Percentiles rank a stretch among this genome's conserved stretches.
Conservation (phyloP, 495 filamentous ascomycete genomes). For the Xylaria longipes region DNA sequence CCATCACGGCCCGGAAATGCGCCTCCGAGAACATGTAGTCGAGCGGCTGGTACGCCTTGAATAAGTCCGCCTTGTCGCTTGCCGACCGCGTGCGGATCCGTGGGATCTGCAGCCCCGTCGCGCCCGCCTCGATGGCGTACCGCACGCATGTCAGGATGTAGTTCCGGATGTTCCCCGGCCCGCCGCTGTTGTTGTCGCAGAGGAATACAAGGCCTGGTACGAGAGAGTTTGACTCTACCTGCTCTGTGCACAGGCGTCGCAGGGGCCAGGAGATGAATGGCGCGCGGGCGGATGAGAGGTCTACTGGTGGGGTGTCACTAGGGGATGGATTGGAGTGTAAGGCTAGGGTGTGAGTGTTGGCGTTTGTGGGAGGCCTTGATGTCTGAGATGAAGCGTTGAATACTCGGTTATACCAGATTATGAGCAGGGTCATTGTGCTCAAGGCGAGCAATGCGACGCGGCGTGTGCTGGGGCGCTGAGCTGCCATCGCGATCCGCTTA, state of each 20-base stretch:
- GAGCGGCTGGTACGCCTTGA: constrained; percentile 40
- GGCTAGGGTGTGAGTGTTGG: not conserved
- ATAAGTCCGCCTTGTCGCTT: constrained; percentile 42
- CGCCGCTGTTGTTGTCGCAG: constrained; percentile 60
- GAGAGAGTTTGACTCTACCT: constrained; percentile 25
- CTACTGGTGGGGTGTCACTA: not conserved
- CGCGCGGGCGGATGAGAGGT: constrained; percentile 47
- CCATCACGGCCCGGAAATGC: constrained; percentile 48
- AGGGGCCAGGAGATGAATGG: constrained; percentile 57
- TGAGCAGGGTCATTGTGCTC: not conserved
- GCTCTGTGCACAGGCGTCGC: constrained; percentile 50
- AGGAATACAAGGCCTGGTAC: constrained; percentile 50
- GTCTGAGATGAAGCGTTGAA: not conserved
- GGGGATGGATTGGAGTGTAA: not conserved
- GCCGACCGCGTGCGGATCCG: constrained; percentile 45
- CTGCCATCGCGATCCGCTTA: not conserved
- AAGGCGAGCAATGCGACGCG: not conserved
- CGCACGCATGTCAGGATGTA: constrained; percentile 59
- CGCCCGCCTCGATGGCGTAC: constrained; percentile 58
- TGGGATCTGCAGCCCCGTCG: constrained; percentile 52
- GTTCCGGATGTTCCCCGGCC: constrained; percentile 60
- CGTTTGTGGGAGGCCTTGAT: not conserved
- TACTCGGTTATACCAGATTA: constrained; percentile 9
- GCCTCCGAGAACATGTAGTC: constrained; percentile 55
- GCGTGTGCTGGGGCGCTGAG: not conserved